These are phyloP conservation scores for Cercospora berteroae DNA, from an alignment of 2,329 filamentous ascomycete species.

Conservation along the genomic window DNA sequence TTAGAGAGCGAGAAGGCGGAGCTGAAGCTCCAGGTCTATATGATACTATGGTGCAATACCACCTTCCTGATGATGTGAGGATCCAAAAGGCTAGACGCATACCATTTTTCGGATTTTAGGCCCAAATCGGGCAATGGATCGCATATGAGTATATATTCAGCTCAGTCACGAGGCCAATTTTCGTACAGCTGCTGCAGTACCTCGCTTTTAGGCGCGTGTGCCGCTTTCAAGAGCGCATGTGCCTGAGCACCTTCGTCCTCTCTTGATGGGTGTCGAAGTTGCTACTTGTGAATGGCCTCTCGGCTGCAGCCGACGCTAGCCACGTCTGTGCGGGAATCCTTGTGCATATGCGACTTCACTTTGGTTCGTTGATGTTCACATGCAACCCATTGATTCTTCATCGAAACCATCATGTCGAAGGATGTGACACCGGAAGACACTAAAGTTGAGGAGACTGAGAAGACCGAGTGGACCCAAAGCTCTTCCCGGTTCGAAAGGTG, in stretches of 20 bases:
- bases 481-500: conserved; percentile 44
- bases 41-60: background rate
- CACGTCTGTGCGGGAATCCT: background rate
- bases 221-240: background rate
- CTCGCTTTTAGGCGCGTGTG: background rate
- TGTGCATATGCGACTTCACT: conserved; percentile 7
- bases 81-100: background rate
- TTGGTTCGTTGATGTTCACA: background rate
- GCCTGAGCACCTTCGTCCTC: background rate
- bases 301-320: background rate
- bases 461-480: conserved; percentile 37
- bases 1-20: background rate
- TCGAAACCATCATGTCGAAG: background rate
- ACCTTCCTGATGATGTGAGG: background rate
- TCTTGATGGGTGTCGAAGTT: background rate
- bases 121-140: conserved; percentile 5
- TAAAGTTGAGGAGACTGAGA: background rate
- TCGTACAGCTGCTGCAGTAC: background rate
- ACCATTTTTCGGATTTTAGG: background rate
- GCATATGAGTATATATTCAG: background rate
- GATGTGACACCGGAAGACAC: background rate
- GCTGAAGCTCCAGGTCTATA: background rate
- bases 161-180: background rate
- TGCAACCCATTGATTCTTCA: background rate
- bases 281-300: background rate